Percentiles rank a stretch among this genome's conserved stretches.
phyloP scores from a whole-genome alignment of 1,139 yeast genomes.

The Geotrichum siamense region DNA sequence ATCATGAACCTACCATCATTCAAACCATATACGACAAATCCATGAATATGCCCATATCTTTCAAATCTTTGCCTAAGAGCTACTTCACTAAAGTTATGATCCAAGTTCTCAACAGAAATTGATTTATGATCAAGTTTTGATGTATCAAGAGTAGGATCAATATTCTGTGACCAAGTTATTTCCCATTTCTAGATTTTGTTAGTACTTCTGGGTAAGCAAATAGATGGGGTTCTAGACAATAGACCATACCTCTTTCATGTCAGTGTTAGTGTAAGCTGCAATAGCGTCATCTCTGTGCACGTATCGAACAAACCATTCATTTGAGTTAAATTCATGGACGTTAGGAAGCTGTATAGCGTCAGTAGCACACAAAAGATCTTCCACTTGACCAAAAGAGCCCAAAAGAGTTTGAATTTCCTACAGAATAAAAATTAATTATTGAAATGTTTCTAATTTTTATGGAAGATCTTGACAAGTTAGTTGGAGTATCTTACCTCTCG shows the following conservation, averaged over 20 bases:
- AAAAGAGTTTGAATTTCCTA: constrained; percentile 39
- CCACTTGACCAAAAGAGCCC: constrained; percentile 63
- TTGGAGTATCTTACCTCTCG: background rate
- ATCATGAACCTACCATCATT: too few relatives aligned
- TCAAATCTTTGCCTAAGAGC: constrained; percentile 16
- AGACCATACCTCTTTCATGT: constrained; percentile 11
- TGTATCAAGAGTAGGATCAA: constrained; percentile 16
- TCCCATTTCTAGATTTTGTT: constrained; percentile 15
- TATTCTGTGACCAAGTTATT: constrained; percentile 19
- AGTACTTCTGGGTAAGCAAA: background rate
- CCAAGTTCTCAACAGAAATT: constrained; percentile 14
- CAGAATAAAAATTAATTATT: constrained; percentile 21
- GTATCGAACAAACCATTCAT: constrained; percentile 73
- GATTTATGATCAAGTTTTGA: constrained; percentile 17
- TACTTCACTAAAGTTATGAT: constrained; percentile 12
- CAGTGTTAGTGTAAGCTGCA: constrained; percentile 56
- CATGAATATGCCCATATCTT: constrained; percentile 15
- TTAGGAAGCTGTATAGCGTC: constrained; percentile 21
- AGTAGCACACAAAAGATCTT: constrained; percentile 45
- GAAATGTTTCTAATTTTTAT: too few relatives aligned
- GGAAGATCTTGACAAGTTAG: too few relatives aligned
- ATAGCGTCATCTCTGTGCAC: constrained; percentile 88
- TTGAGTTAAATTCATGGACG: constrained; percentile 23
- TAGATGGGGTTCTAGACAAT: background rate
- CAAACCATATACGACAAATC: constrained; percentile 13